Percentiles rank a stretch among this genome's conserved stretches.
Evolutionary conservation across 768 basidiomycete genomes (phyloP).

Genomic region (Podaxis carcinomalis): DNA sequence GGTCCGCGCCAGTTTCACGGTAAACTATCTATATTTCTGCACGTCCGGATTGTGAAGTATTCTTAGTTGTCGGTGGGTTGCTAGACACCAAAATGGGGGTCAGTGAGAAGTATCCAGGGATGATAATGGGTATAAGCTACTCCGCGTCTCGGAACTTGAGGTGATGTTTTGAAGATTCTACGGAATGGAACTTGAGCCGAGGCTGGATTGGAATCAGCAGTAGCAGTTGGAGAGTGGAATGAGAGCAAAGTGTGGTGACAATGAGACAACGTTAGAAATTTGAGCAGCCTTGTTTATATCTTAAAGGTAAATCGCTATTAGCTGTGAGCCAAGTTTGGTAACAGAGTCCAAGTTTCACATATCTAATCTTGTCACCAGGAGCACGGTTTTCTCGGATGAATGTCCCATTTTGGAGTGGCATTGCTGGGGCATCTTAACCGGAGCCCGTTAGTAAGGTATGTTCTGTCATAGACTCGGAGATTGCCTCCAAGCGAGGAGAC

Average conservation of each 20-base stretch:
- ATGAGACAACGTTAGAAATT: not conserved
- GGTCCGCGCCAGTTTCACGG: not conserved
- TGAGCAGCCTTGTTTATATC: too few species aligned
- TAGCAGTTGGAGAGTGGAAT: not conserved
- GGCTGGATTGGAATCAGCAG: too few species aligned
- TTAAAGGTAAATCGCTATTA: too few species aligned
- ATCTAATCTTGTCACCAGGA: too few species aligned
- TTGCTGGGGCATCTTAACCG: too few species aligned
- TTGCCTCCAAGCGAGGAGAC: too few species aligned
- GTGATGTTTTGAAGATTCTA: not conserved
- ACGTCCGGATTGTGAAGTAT: too few species aligned
- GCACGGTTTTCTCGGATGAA: too few species aligned
- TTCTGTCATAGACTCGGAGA: too few species aligned
- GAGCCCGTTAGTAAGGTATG: too few species aligned
- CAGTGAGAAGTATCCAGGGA: not conserved
- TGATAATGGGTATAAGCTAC: not conserved
- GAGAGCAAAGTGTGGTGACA: not conserved
- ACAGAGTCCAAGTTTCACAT: not conserved
- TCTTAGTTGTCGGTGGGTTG: not conserved
- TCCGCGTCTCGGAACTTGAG: not conserved
- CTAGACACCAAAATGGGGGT: not conserved
- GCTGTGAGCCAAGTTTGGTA: not conserved
- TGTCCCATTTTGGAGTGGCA: too few species aligned
- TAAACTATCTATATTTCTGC: not conserved
- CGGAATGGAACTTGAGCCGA: not conserved